Evolutionary conservation across 495 filamentous ascomycete genomes (phyloP), one percentile per base, ranked within the genome.

Genomic region (Achaetomiella virescens): DNA sequence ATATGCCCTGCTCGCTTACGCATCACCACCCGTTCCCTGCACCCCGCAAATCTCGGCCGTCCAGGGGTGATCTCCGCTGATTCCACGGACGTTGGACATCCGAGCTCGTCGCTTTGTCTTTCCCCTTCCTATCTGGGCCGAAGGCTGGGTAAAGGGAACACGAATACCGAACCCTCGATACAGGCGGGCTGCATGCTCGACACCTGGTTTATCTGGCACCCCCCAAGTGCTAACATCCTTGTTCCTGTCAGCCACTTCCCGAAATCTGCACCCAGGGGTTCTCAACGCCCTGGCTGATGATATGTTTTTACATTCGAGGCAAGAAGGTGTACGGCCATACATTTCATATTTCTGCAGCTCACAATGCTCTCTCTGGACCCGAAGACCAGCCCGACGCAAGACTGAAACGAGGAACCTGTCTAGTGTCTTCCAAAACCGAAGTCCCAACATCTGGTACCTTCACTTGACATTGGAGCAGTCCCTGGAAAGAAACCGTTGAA

Each of bases 31-130:
- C 14, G 1, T 33, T n/a, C 41, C 20, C 59, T 61, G 59, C 49
- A 61, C 54, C 59, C 54, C 59, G 59, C 59, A 57, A 61, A 57
- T 37, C 33, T 57, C 49, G 14, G 35, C 8, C 31, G 2, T 12
- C 31, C 43, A 31, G 27, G 27, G 43, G 11, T 36, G 48, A 29
- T 52, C 46, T 42, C 49, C 49, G 48, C 27, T 48, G n/a, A 15
- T 8, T 47, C n/a, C 12, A 45, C 52, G 58, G 58, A 60, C 24
- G 47, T 31, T 52, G n/a, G 44, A 38, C 35, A 47, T 46, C 57
- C 50, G 50, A 49, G 31, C 17, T 52, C 38, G 35, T 33, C 22
- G 27, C 8, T 15, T 14, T 22, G 41, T 8, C 43, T 45, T 21
- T n/a, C 14, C 22, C 21, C n/a, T 41, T 14, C 2, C 37, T n/a